phyloP scores from a whole-genome alignment of 257 asterid genomes.

The Solanum raphanifolium region DNA sequence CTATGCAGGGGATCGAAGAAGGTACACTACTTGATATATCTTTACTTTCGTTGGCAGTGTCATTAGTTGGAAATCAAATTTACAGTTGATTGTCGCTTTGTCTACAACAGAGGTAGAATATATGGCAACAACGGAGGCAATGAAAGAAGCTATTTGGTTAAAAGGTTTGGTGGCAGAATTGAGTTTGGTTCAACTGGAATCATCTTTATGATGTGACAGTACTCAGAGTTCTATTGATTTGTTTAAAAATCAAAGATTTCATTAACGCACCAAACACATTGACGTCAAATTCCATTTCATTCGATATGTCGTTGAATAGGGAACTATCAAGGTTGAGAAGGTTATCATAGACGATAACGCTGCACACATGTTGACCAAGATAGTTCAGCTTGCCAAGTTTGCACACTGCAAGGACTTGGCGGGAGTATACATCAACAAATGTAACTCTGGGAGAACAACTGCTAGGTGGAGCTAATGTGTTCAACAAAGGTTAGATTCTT shows the following conservation, averaged over 20 bases:
- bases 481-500: background rate
- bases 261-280: background rate
- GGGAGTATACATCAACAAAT: background rate
- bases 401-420: background rate
- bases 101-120: background rate
- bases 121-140: background rate
- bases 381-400: background rate
- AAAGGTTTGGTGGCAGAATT: background rate
- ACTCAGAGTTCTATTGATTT: background rate
- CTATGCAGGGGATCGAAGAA: background rate
- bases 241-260: too few relatives aligned
- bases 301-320: background rate
- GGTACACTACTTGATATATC: background rate
- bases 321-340: too few relatives aligned
- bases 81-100: background rate
- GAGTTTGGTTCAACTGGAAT: background rate
- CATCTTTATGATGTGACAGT: background rate
- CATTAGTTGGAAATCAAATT: background rate
- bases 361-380: background rate
- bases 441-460: background rate
- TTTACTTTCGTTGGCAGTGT: background rate
- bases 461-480: background rate
- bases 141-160: background rate
- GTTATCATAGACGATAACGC: background rate
- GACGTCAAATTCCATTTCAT: background rate